Evolutionary conservation across 805 yeast genomes (phyloP).

Genomic region (Komagataella populi): DNA sequence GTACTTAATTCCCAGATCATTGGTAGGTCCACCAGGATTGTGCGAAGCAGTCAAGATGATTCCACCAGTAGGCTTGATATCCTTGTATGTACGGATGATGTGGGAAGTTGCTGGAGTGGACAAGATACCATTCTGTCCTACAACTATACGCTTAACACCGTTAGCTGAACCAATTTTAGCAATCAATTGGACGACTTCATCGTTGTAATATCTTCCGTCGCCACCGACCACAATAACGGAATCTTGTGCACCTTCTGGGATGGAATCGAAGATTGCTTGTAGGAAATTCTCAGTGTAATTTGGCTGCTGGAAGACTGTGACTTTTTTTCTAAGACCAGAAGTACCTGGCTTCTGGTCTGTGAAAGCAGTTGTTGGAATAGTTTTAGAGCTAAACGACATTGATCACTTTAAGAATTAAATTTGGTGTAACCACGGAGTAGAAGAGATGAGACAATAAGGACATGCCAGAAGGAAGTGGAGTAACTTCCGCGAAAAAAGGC

Average conservation of each 20-base stretch:
- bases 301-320: constrained; percentile 61
- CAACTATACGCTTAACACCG: constrained; percentile 71
- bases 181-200: constrained; percentile 66
- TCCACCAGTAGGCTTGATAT: constrained; percentile 70
- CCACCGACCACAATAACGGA: constrained; percentile 89
- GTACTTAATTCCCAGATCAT: constrained; percentile 92
- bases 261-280: constrained; percentile 72
- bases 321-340: constrained; percentile 90
- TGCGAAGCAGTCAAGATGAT: constrained; percentile 93
- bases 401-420: not conserved
- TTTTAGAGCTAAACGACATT: constrained; percentile 7
- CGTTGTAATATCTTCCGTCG: constrained; percentile 90
- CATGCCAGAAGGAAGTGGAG: not conserved
- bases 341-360: constrained; percentile 96
- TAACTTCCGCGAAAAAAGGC: not conserved
- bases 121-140: constrained; percentile 80
- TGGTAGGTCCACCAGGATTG: constrained; percentile 92
- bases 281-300: constrained; percentile 89
- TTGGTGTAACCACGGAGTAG: not conserved
- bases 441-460: not conserved
- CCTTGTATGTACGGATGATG: constrained; percentile 55
- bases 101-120: constrained; percentile 98
- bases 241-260: constrained; percentile 75
- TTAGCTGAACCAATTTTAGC: constrained; percentile 82
- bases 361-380: constrained; percentile 58